These are phyloP conservation scores for Pythium plurisporium DNA, from an alignment of 352 stramenopile genomes.

Conservation along the genomic window DNA sequence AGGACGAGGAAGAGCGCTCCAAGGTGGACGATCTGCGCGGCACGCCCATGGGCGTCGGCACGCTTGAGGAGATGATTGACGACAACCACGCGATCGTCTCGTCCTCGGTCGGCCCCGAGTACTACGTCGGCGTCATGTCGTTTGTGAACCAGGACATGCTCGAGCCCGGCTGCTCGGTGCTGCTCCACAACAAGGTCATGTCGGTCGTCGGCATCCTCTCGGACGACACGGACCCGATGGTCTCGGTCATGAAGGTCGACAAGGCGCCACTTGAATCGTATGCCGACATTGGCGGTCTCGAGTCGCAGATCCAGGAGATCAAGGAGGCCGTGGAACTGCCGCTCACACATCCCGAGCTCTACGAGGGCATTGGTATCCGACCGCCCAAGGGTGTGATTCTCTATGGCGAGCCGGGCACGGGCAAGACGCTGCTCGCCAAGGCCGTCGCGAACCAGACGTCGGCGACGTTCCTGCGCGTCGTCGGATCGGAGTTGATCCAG, in stretches of 20 bases:
- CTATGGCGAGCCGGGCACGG: slow-evolving; percentile 99
- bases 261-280: slow-evolving; percentile 99
- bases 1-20: slow-evolving; percentile 98
- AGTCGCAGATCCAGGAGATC: slow-evolving; percentile 97
- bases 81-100: slow-evolving; percentile 99
- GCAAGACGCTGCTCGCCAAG: slow-evolving; percentile 99
- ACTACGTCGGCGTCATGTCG: slow-evolving; percentile 99
- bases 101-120: slow-evolving; percentile 97
- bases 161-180: slow-evolving; percentile 96
- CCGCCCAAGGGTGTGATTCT: slow-evolving; percentile 99
- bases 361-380: slow-evolving; percentile 99
- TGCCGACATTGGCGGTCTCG: slow-evolving; percentile 98
- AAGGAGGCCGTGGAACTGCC: slow-evolving; percentile 96
- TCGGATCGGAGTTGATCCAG: slow-evolving; percentile 98
- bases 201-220: slow-evolving; percentile 98
- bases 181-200: slow-evolving; percentile 99
- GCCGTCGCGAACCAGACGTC: slow-evolving; percentile 99
- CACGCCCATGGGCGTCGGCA: slow-evolving; percentile 97
- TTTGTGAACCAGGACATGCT: slow-evolving; percentile 99
- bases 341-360: slow-evolving; percentile 99
- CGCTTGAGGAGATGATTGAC: slow-evolving; percentile 99
- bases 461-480: slow-evolving; percentile 98
- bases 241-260: slow-evolving; percentile 99
- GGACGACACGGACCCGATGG: slow-evolving; percentile 99
- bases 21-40: slow-evolving; percentile 99